These are phyloP conservation scores for Sporothrix curviconia DNA, from an alignment of 2,329 filamentous ascomycete species.

Conservation along the genomic window DNA sequence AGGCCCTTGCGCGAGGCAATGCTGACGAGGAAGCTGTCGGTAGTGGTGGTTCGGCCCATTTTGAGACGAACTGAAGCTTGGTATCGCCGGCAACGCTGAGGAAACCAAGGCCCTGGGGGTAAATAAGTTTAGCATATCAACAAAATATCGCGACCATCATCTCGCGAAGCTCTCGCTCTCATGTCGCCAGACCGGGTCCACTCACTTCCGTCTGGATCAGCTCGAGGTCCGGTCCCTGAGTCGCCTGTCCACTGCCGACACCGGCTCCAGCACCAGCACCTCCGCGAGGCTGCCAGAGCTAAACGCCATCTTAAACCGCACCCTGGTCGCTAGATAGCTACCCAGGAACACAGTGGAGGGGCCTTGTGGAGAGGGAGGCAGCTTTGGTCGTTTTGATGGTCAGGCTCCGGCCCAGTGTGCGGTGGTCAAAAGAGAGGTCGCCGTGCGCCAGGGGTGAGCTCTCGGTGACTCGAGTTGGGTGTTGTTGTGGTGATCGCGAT, in stretches of 20 bases:
- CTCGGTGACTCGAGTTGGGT: background rate
- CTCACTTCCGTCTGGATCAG: conserved; percentile 78
- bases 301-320: conserved; percentile 51
- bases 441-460: background rate
- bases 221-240: conserved; percentile 58
- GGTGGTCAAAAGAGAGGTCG: background rate
- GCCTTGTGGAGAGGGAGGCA: conserved; percentile 7
- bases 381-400: background rate
- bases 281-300: conserved; percentile 46
- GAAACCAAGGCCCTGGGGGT: conserved; percentile 66
- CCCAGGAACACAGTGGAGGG: conserved; percentile 12
- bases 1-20: conserved; percentile 75
- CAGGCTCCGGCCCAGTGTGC: background rate
- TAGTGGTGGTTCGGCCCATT: conserved; percentile 71
- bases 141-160: too few relatives aligned
- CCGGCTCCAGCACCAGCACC: conserved; percentile 37
- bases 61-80: conserved; percentile 71
- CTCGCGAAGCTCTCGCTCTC: background rate
- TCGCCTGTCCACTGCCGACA: conserved; percentile 31
- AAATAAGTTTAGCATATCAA: background rate
- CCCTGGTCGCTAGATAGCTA: conserved; percentile 7
- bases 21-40: conserved; percentile 73
- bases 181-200: background rate
- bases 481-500: background rate
- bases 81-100: conserved; percentile 70